phyloP scores from a whole-genome alignment of 345 rosid species.

The Anastatica hierochuntica region DNA sequence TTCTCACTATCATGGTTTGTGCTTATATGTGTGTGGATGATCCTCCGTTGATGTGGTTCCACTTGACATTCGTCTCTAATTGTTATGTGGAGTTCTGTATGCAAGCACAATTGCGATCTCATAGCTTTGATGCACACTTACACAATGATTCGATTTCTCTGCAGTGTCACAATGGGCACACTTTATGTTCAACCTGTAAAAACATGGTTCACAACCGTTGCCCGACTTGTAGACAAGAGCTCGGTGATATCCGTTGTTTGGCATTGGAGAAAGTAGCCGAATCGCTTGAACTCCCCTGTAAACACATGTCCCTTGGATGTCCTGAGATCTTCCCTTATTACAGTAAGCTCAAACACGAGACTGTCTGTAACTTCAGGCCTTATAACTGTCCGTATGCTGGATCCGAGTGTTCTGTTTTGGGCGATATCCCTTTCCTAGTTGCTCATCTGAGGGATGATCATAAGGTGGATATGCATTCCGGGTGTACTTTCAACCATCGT shows the following conservation, averaged over 20 bases:
- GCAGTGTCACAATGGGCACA: conserved; percentile 80
- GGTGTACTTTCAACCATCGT: conserved; percentile 73
- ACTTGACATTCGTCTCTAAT: no score
- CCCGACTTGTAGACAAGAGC: conserved; percentile 75
- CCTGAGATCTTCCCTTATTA: conserved; percentile 38
- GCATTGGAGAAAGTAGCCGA: conserved; percentile 35
- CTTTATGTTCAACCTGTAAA: conserved; percentile 76
- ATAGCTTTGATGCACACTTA: no score
- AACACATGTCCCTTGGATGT: conserved; percentile 43
- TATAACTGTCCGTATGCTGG: conserved; percentile 75
- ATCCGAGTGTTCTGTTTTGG: conserved; percentile 52
- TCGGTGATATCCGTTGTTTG: conserved; percentile 73
- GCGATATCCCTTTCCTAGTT: conserved; percentile 63
- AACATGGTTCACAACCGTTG: conserved; percentile 64
- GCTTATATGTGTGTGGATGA: no score
- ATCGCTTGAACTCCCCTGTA: conserved; percentile 67
- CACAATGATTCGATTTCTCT: no score
- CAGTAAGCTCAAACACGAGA: conserved; percentile 68
- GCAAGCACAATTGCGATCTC: no score
- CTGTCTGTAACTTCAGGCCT: conserved; percentile 61
- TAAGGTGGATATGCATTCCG: conserved; percentile 76
- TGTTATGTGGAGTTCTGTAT: no score
- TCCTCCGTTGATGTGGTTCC: no score
- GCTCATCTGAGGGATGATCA: conserved; percentile 71
- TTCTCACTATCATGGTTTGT: no score